Percentiles rank a stretch among this genome's conserved stretches.
These are phyloP conservation scores for Rhizopogon roseolus DNA, from an alignment of 768 basidiomycete genomes.

Conservation along the genomic window DNA sequence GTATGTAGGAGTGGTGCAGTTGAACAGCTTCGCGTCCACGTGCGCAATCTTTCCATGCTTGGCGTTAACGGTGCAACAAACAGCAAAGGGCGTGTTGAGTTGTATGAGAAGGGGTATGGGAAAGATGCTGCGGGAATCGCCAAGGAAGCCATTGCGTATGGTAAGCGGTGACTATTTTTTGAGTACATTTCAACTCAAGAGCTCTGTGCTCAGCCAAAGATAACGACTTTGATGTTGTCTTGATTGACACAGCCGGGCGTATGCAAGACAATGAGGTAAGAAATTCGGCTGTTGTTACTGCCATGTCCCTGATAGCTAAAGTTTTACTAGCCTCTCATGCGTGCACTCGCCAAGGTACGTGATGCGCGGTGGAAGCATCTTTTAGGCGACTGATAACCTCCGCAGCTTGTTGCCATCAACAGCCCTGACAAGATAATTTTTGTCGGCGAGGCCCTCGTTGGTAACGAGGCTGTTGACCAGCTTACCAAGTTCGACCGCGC, in stretches of 20 bases:
- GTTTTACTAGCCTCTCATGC: slow-evolving; percentile 78
- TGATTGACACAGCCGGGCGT: slow-evolving; percentile 96
- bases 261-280: slow-evolving; percentile 99
- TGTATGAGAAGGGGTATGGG: slow-evolving; percentile 95
- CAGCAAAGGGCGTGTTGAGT: slow-evolving; percentile 78
- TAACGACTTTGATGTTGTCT: slow-evolving; percentile 90
- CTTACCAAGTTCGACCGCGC: slow-evolving; percentile 95
- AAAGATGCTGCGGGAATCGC: slow-evolving; percentile 99
- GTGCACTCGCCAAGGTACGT: slow-evolving; percentile 88
- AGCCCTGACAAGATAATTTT: slow-evolving; percentile 97
- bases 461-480: slow-evolving; percentile 98
- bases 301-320: slow-evolving; percentile 3
- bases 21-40: slow-evolving; percentile 95
- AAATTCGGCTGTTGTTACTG: neutral
- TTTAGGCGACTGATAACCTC: neutral
- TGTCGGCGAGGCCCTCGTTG: slow-evolving; percentile 96
- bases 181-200: slow-evolving; percentile 3
- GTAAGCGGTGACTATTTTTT: slow-evolving; percentile 35
- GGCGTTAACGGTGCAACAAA: slow-evolving; percentile 61
- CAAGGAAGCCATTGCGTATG: slow-evolving; percentile 88
- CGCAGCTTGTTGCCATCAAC: slow-evolving; percentile 85
- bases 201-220: slow-evolving; percentile 58
- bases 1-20: slow-evolving; percentile 83
- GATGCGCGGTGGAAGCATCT: neutral
- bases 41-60: slow-evolving; percentile 88